Evolutionary conservation across 768 basidiomycete species (phyloP).

Genomic region (Termitomyces sp.): DNA sequence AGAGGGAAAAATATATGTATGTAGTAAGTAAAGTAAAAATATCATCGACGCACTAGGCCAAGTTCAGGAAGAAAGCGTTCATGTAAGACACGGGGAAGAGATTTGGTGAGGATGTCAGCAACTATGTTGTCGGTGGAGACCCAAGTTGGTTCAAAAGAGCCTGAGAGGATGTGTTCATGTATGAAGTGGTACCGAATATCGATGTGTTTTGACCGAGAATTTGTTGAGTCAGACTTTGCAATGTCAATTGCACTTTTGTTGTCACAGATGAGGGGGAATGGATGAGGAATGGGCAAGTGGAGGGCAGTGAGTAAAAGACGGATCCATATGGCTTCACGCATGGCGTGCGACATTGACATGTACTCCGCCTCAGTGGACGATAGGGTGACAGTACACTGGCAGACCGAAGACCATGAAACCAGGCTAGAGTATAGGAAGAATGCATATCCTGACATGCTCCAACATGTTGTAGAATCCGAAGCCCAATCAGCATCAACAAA

Average conservation of each 20-base stretch:
- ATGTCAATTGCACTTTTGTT: not conserved
- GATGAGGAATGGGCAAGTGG: not conserved
- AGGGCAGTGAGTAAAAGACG: not conserved
- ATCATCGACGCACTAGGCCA: too few species aligned
- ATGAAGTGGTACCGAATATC: not conserved
- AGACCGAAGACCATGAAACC: too few species aligned
- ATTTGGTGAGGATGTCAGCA: not conserved
- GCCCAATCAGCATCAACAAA: not conserved
- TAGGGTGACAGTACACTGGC: too few species aligned
- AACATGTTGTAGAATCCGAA: not conserved
- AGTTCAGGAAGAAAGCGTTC: too few species aligned
- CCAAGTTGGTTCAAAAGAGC: not conserved
- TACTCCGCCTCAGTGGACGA: not conserved
- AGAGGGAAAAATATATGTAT: too few species aligned
- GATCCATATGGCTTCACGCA: not conserved
- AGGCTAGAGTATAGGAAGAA: too few species aligned
- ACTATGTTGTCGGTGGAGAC: not conserved
- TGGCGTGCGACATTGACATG: not conserved
- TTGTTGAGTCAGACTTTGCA: not conserved
- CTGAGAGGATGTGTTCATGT: too few species aligned
- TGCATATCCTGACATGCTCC: not conserved
- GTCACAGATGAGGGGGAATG: not conserved
- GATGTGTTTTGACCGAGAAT: not conserved
- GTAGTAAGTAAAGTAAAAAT: too few species aligned
- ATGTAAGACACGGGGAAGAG: not conserved